These are phyloP conservation scores for Colletotrichum musae DNA, from an alignment of 2,329 filamentous ascomycete genomes.

Conservation along the genomic window DNA sequence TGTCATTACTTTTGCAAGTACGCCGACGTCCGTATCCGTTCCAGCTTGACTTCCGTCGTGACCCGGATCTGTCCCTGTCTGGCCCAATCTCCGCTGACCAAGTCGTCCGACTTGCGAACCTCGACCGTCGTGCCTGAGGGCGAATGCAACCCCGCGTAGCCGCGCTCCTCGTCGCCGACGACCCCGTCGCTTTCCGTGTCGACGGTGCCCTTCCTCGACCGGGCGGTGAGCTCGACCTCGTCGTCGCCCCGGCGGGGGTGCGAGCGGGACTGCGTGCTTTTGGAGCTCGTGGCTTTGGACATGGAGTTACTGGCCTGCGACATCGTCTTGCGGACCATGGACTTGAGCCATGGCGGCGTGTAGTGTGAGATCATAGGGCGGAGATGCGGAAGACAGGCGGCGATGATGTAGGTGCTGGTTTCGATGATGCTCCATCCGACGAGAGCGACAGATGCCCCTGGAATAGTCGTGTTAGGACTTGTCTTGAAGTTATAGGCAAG, in stretches of 20 bases:
- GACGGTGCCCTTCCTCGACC: slow-evolving; percentile 12
- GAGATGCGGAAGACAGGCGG: slow-evolving; percentile 45
- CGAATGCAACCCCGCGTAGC: slow-evolving; percentile 11
- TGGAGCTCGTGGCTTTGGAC: slow-evolving; percentile 21
- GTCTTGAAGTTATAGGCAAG: too few relatives aligned
- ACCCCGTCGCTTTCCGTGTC: slow-evolving; percentile 1
- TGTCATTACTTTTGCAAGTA: slow-evolving; percentile 10
- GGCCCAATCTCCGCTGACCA: slow-evolving; percentile 13
- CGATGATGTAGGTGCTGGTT: slow-evolving; percentile 44
- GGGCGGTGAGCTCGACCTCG: slow-evolving; percentile 33
- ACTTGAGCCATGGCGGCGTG: slow-evolving; percentile 38
- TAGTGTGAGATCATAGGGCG: slow-evolving; percentile 42
- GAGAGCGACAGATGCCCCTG: slow-evolving; percentile 38
- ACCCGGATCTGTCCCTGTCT: slow-evolving; percentile 28
- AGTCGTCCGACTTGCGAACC: slow-evolving; percentile 32
- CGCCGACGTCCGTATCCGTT: slow-evolving; percentile 24
- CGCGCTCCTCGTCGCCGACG: slow-evolving; percentile 28
- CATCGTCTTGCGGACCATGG: slow-evolving; percentile 32
- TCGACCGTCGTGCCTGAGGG: slow-evolving; percentile 28
- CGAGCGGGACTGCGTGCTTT: background rate
- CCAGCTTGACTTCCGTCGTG: slow-evolving; percentile 33
- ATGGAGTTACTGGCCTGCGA: slow-evolving; percentile 32
- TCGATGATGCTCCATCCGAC: slow-evolving; percentile 40
- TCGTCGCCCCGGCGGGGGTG: slow-evolving; percentile 14
- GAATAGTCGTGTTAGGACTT: background rate